phyloP scores from a whole-genome alignment of 179 eudicot genomes.

The Spergularia azorica region DNA sequence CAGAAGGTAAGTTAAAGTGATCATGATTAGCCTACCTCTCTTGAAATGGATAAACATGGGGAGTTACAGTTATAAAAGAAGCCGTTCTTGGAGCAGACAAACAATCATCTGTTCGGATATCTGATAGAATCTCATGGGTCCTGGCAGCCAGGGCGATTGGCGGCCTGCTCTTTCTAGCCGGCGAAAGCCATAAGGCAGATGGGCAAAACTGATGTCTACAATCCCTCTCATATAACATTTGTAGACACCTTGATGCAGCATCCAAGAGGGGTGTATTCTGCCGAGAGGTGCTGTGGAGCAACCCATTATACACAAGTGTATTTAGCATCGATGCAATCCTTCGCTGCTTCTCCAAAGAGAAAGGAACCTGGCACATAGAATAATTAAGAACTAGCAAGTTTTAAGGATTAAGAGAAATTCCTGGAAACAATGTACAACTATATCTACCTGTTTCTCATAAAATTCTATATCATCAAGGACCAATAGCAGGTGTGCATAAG shows the following conservation, averaged over 20 bases:
- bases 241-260: conserved; percentile 81
- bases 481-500: conserved; percentile 79
- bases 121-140: conserved; percentile 72
- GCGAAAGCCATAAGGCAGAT: conserved; percentile 86
- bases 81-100: conserved; percentile 52
- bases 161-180: conserved; percentile 76
- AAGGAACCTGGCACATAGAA: conserved; percentile 66
- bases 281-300: conserved; percentile 48
- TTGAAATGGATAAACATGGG: conserved; percentile 92
- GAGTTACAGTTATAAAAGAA: conserved; percentile 71
- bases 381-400: conserved; percentile 19
- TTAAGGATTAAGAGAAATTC: conserved; percentile 12
- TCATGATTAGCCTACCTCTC: conserved; percentile 57
- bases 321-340: conserved; percentile 84
- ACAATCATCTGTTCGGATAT: conserved; percentile 57
- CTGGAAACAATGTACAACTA: conserved; percentile 13
- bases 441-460: conserved; percentile 84
- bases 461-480: conserved; percentile 95
- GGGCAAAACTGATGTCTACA: conserved; percentile 93
- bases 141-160: conserved; percentile 93
- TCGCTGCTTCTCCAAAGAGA: conserved; percentile 84
- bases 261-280: conserved; percentile 57
- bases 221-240: conserved; percentile 93
- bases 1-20: not conserved
- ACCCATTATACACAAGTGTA: conserved; percentile 80